Evolutionary conservation across 164 flowering plant genomes (phyloP).

Genomic region (Saururus chinensis): DNA sequence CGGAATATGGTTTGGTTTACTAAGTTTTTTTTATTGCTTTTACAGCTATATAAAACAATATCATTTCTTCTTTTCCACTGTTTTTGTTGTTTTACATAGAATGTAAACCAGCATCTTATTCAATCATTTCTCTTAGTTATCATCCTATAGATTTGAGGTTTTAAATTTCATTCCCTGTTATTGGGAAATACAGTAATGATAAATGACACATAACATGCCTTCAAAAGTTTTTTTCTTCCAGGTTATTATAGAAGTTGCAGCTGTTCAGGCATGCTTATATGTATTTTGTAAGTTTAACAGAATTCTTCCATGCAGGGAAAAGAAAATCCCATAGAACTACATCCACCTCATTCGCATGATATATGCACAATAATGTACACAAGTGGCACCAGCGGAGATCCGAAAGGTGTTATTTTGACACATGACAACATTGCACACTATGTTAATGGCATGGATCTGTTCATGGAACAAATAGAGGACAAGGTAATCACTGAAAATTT

Average conservation of each 20-base stretch:
- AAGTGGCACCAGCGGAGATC: slow-evolving; percentile 95
- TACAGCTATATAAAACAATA: not conserved
- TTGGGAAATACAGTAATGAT: no score
- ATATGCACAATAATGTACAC: slow-evolving; percentile 94
- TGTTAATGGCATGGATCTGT: slow-evolving; percentile 63
- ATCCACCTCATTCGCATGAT: slow-evolving; percentile 44
- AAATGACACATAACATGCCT: no score
- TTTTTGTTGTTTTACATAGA: not conserved
- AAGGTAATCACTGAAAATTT: slow-evolving; percentile 36
- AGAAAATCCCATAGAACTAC: slow-evolving; percentile 37
- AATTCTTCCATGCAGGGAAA: slow-evolving; percentile 42
- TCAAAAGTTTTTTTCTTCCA: no score
- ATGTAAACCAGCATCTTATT: no score
- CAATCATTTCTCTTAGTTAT: no score
- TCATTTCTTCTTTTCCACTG: not conserved
- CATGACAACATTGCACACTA: slow-evolving; percentile 51
- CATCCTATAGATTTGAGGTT: no score
- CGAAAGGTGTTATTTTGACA: slow-evolving; percentile 87
- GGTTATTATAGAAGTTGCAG: no score
- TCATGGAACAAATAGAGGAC: slow-evolving; percentile 84
- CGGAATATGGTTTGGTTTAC: slow-evolving; percentile 58
- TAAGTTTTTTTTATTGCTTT: not conserved
- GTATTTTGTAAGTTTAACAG: no score
- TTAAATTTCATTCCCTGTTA: no score
- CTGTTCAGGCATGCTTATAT: no score